Conservation (phyloP, 768 basidiomycete genomes). For the Nidularia sp. region DNA sequence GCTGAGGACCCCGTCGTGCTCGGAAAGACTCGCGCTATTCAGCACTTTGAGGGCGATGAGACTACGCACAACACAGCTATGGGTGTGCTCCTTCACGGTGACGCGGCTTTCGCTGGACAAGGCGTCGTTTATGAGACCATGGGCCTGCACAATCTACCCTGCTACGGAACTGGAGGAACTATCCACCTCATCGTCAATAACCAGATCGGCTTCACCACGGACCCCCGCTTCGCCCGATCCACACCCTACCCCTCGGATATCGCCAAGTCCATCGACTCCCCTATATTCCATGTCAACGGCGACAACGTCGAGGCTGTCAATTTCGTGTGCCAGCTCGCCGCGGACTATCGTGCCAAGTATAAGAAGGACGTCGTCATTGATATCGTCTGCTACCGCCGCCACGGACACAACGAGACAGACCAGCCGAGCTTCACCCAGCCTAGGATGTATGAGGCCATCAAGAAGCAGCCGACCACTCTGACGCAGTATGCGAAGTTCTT, state of each 20-base stretch:
- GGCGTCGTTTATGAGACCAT: conserved; percentile 99
- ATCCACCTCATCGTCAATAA: conserved; percentile 99
- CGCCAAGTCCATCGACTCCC: conserved; percentile 96
- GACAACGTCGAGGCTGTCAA: conserved; percentile 98
- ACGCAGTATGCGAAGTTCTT: conserved; percentile 91
- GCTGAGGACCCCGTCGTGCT: conserved; percentile 98
- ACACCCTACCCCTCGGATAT: conserved; percentile 98
- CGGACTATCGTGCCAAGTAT: conserved; percentile 96
- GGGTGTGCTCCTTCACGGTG: conserved; percentile 94
- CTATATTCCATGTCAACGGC: conserved; percentile 99
- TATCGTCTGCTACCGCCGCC: conserved; percentile 97
- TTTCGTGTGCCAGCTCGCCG: conserved; percentile 96
- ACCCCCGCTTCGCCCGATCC: conserved; percentile 95
- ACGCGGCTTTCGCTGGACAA: conserved; percentile 97
- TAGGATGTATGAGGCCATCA: conserved; percentile 96
- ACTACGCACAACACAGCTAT: conserved; percentile 79
- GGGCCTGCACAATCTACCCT: conserved; percentile 94
- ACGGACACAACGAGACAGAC: conserved; percentile 99
- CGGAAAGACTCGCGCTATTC: conserved; percentile 96
- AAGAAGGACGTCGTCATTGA: conserved; percentile 99
- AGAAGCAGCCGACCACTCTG: conserved; percentile 88
- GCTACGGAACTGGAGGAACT: conserved; percentile 96
- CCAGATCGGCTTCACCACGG: conserved; percentile 99
- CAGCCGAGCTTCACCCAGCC: conserved; percentile 99
- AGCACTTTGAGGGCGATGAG: conserved; percentile 91